Evolutionary conservation across 257 asterid species (phyloP).

Genomic region (Solanum tarapatanum): DNA sequence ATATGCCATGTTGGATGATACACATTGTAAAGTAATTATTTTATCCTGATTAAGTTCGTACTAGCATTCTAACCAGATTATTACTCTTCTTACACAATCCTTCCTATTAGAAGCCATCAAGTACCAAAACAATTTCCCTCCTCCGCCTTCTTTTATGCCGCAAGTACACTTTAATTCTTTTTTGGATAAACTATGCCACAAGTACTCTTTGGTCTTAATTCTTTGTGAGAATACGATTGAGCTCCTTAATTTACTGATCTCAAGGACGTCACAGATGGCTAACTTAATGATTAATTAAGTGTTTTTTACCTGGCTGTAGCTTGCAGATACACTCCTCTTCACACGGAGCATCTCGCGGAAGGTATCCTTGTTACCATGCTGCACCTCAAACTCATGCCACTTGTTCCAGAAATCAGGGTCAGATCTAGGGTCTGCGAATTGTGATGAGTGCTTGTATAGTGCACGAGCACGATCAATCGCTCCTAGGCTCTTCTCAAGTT

Average conservation of each 20-base stretch:
- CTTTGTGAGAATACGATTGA: neutral
- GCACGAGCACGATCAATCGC: constrained; percentile 86
- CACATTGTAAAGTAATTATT: neutral
- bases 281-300: neutral
- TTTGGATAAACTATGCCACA: neutral
- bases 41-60: neutral
- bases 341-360: constrained; percentile 85
- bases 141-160: neutral
- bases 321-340: constrained; percentile 75
- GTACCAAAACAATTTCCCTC: neutral
- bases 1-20: neutral
- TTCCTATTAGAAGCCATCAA: neutral
- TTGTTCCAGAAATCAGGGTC: constrained; percentile 83
- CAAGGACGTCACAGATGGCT: neutral
- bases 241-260: neutral
- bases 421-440: constrained; percentile 80
- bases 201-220: neutral
- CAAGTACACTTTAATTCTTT: neutral
- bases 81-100: neutral
- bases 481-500: constrained; percentile 86
- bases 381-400: constrained; percentile 94
- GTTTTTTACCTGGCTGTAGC: constrained; percentile 58
- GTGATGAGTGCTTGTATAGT: constrained; percentile 70
- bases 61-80: neutral
- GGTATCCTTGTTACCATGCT: constrained; percentile 89